Base-by-base conservation (phyloP, 148 eudicot species). In the Salicornia ramosissima region DNA sequence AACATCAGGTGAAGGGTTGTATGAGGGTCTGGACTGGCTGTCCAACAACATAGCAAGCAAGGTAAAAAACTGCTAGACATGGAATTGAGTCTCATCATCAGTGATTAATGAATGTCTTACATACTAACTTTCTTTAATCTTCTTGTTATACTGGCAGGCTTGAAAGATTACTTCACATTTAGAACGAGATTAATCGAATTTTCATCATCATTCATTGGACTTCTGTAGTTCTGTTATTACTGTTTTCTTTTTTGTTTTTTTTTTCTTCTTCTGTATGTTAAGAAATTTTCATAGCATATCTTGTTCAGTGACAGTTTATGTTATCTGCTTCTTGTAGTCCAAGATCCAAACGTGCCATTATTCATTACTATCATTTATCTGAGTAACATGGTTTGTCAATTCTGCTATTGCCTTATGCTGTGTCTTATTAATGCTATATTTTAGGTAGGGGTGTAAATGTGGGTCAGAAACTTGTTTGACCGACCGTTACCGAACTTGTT, bases 11-110 rank as follows among this genome's bases (percentile, higher is more conserved):
- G 91, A 87, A 77, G 91, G 91, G 64, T 79, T 87, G 58, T 85
- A 87, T 18, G 91, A 87, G 71, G 91, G 91, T 50, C 75, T 87
- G 19, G 91, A 87, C 81, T 87, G 91, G 91, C 86, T 87, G 64
- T 87, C 91, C 22, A 87, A 84, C 85, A 87, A 87, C 82, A 87
- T 87, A 70, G 88, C 91, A 15, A 81, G 69, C 83, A 87, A 86
- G 91, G 91, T 84, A 59, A 63, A 9, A 1, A 50, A 1, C 15
- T 18, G 26, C 16, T 29, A 0, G 1, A 25, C 12, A 19, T 52
- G 53, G 10, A 24, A 1, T 16, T 46, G 16, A 42, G 40, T 66
- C n/a, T 19, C 29, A 58, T 19, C 29, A 58, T 29, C 2, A 16
- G 2, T 16, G 39, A 61, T 33, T 22, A 58, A 46, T 2, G 28